Conservation (phyloP, 2,329 filamentous ascomycete genomes). For the Aspergillus awamori region DNA sequence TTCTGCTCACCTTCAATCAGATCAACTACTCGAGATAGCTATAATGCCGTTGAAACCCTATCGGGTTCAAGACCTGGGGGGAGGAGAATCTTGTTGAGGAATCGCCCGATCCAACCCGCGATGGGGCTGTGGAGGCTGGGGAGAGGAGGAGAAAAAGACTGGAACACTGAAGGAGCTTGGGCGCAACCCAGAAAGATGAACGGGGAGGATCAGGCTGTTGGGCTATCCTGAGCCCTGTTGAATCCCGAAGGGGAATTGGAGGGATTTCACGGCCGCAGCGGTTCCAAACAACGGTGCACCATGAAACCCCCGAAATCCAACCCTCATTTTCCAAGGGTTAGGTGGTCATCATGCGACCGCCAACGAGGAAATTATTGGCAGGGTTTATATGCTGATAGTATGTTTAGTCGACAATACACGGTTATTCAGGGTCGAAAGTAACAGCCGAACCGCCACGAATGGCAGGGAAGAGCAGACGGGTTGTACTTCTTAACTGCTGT, state of each 20-base stretch:
- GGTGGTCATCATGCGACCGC: neutral
- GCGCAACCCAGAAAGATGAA: neutral
- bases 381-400: neutral
- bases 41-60: neutral
- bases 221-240: neutral
- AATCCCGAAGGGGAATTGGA: constrained; percentile 1
- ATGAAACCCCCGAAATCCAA: neutral
- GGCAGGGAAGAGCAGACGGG: too few species aligned
- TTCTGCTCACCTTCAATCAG: too few species aligned
- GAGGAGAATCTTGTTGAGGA: neutral
- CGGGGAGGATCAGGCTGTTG: neutral
- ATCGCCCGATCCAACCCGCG: neutral
- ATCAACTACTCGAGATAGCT: too few species aligned
- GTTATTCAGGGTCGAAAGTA: too few species aligned
- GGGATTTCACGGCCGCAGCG: constrained; percentile 1
- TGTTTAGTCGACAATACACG: too few species aligned
- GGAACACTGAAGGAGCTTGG: constrained; percentile 8
- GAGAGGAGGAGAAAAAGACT: neutral
- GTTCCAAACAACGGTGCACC: neutral
- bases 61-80: neutral
- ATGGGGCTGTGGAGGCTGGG: neutral
- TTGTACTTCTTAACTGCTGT: neutral
- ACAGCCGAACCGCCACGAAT: too few species aligned
- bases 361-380: neutral
- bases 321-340: neutral